phyloP scores from a whole-genome alignment of 306 rosid species.

The Erythrophleum fordii region DNA sequence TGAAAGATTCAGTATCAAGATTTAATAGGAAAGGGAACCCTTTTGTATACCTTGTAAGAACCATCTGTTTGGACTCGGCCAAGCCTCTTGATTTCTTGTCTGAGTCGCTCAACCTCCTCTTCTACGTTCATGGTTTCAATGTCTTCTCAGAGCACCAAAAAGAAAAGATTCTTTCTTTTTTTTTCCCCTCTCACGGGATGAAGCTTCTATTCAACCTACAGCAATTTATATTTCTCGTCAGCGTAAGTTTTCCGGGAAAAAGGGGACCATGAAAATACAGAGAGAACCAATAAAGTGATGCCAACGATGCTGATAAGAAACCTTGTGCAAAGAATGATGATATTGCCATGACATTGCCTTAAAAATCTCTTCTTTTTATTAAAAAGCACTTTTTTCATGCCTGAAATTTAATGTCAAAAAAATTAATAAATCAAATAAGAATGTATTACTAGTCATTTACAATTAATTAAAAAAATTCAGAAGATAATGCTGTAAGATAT shows the following conservation, averaged over 20 bases:
- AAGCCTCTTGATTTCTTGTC: conserved; percentile 81
- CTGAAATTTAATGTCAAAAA: too few relatives aligned
- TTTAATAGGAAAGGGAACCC: background rate
- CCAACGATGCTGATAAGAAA: background rate
- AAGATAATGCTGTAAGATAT: too few relatives aligned
- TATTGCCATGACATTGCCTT: too few relatives aligned
- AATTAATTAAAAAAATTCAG: too few relatives aligned
- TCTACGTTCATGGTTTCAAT: conserved; percentile 83
- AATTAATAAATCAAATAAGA: too few relatives aligned
- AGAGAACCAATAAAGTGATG: background rate
- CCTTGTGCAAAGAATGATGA: background rate
- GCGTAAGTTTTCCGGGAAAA: background rate
- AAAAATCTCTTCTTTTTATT: too few relatives aligned
- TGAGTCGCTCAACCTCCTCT: conserved; percentile 82
- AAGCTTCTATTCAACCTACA: background rate
- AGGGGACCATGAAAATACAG: background rate
- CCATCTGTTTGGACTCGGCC: conserved; percentile 79
- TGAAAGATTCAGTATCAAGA: background rate
- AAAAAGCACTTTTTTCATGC: too few relatives aligned
- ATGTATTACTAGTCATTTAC: too few relatives aligned
- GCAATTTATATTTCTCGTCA: background rate
- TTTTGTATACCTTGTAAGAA: conserved; percentile 74
- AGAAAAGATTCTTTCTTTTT: background rate
- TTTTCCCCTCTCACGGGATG: background rate
- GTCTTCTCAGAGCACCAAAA: conserved; percentile 32